Evolutionary conservation across 164 flowering plant species (phyloP).

Genomic region (Saururus chinensis): DNA sequence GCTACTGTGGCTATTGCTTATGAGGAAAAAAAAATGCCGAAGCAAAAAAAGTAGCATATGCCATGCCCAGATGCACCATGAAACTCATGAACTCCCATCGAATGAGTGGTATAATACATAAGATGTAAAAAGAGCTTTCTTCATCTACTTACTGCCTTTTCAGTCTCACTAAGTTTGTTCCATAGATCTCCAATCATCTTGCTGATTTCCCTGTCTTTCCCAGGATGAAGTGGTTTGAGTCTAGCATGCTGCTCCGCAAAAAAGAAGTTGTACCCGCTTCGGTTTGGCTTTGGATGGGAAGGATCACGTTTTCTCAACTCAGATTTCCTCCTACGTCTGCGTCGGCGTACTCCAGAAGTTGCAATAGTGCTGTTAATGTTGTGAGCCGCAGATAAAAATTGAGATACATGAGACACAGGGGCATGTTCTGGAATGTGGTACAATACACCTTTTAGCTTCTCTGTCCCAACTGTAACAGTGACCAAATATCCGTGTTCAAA

Average conservation of each 20-base stretch:
- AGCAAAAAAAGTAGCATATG: too few species aligned
- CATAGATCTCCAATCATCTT: conserved; percentile 87
- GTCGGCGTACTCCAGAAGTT: conserved; percentile 29
- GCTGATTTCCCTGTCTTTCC: conserved; percentile 87
- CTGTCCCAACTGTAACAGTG: conserved; percentile 48
- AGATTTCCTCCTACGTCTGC: conserved; percentile 75
- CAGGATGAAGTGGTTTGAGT: conserved; percentile 74
- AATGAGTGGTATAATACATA: conserved; percentile 3
- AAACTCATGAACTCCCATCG: neutral
- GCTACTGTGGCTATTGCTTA: too few species aligned
- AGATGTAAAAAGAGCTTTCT: neutral
- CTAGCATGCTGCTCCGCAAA: conserved; percentile 94
- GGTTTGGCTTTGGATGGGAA: conserved; percentile 86
- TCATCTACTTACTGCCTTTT: conserved; percentile 45
- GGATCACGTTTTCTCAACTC: conserved; percentile 87
- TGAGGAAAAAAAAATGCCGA: too few species aligned
- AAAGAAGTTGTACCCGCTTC: conserved; percentile 95
- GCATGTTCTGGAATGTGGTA: conserved; percentile 40
- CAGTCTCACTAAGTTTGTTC: conserved; percentile 62
- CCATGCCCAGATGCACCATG: too few species aligned
- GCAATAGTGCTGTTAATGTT: conserved; percentile 8
- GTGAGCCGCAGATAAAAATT: conserved; percentile 3
- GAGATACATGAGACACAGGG: conserved; percentile 9
- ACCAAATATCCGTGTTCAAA: conserved; percentile 74
- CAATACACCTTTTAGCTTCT: conserved; percentile 74